Evolutionary conservation across 208 protist species (phyloP).

Genomic region (Crithidia thermophila): DNA sequence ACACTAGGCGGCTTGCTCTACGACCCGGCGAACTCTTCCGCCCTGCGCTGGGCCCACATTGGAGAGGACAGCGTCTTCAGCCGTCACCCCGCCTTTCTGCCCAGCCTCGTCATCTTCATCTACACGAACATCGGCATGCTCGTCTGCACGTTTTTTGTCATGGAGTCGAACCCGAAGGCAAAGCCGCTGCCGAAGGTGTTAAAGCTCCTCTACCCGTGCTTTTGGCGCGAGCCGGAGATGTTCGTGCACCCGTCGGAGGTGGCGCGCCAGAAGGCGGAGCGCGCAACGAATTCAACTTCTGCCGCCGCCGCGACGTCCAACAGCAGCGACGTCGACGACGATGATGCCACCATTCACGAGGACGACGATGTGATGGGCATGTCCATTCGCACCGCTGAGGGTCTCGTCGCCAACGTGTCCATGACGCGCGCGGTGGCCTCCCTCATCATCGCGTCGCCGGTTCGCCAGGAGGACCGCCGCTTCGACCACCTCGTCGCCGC

Average conservation of each 20-base stretch:
- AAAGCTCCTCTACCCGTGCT: slow-evolving; percentile 32
- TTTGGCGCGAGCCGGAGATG: slow-evolving; percentile 30
- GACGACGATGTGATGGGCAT: background rate
- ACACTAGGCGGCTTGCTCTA: slow-evolving; percentile 65
- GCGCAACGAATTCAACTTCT: background rate
- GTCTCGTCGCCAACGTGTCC: slow-evolving; percentile 3
- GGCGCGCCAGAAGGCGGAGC: slow-evolving; percentile 12
- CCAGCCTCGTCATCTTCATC: slow-evolving; percentile 51
- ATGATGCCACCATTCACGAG: no score
- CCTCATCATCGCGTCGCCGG: slow-evolving; percentile 5
- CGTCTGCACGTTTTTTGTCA: slow-evolving; percentile 52
- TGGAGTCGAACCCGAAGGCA: slow-evolving; percentile 59
- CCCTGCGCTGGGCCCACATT: slow-evolving; percentile 45
- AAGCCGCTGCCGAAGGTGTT: slow-evolving; percentile 44
- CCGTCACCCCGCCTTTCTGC: slow-evolving; percentile 51
- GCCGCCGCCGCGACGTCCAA: background rate
- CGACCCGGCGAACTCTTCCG: slow-evolving; percentile 40
- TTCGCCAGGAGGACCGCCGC: slow-evolving; percentile 16
- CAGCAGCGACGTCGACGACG: background rate
- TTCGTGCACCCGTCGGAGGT: slow-evolving; percentile 36
- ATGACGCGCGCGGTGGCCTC: slow-evolving; percentile 11
- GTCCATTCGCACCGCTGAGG: slow-evolving; percentile 3
- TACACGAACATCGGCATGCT: slow-evolving; percentile 59
- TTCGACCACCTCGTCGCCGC: slow-evolving; percentile 14
- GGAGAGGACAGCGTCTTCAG: slow-evolving; percentile 45